Evolutionary conservation across 1,139 yeast species (phyloP).

Genomic region (Saccharomyces pastorianus): DNA sequence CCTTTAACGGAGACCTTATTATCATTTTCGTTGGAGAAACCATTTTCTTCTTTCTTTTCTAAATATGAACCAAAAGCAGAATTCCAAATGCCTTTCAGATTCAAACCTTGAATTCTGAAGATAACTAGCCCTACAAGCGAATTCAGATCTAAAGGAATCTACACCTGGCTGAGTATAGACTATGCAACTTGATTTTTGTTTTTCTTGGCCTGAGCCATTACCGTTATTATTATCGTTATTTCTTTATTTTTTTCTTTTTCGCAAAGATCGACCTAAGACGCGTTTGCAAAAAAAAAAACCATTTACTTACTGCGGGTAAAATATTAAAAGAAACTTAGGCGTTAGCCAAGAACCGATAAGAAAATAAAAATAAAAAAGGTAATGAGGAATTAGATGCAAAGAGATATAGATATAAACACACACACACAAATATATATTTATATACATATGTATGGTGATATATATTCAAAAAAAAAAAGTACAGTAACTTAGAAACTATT

Average conservation of each 20-base stretch:
- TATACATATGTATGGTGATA: background rate
- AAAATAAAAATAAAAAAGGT: background rate
- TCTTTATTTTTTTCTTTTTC: background rate
- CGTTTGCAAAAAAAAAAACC: background rate
- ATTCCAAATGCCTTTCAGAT: background rate
- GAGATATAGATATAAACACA: background rate
- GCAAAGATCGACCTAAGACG: background rate
- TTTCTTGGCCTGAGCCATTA: background rate
- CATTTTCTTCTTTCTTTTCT: slow-evolving; percentile 2
- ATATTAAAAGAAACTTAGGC: background rate
- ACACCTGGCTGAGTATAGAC: background rate
- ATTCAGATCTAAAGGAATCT: background rate
- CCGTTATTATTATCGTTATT: background rate
- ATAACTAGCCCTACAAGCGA: background rate
- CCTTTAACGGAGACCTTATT: slow-evolving; percentile 29
- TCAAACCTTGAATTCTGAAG: background rate
- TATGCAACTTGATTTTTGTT: background rate
- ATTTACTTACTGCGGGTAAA: background rate
- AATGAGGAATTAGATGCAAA: background rate
- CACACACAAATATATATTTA: background rate
- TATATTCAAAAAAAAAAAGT: background rate
- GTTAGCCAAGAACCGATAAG: background rate
- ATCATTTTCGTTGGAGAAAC: slow-evolving; percentile 14
- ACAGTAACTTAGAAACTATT: background rate
- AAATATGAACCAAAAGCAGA: background rate